phyloP scores from a whole-genome alignment of 768 basidiomycete genomes.

The Gyrodon lividus region DNA sequence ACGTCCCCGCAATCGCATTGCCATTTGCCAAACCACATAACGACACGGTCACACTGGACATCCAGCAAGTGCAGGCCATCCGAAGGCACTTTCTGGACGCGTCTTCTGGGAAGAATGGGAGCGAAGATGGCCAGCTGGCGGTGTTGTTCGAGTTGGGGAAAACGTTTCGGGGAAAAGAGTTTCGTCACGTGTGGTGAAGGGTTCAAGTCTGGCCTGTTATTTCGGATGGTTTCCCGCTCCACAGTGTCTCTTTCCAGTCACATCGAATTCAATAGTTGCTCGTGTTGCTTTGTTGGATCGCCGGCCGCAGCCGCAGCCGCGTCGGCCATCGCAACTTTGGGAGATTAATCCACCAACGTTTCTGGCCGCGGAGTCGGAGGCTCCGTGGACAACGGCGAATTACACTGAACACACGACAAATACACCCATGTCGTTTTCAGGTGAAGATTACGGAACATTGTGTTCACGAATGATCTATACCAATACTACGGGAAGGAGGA shows the following conservation, averaged over 20 bases:
- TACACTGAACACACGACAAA: too few species aligned
- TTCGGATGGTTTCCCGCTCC: not conserved
- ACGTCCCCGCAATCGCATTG: not conserved
- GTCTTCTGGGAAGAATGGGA: constrained; percentile 1
- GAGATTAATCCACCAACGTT: too few species aligned
- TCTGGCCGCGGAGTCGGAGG: too few species aligned
- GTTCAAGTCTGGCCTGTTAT: not conserved
- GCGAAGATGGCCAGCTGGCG: constrained; percentile 11
- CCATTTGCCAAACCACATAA: not conserved
- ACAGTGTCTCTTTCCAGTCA: too few species aligned
- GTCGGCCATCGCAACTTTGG: too few species aligned
- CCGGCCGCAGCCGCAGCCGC: too few species aligned
- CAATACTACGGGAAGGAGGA: not conserved
- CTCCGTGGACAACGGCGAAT: too few species aligned
- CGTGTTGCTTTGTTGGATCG: too few species aligned
- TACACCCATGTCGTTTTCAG: too few species aligned
- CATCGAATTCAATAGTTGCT: too few species aligned
- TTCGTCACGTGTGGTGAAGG: constrained; percentile 27
- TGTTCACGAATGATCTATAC: not conserved
- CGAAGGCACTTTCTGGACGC: constrained; percentile 14
- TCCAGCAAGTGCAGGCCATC: constrained; percentile 15
- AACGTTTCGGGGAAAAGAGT: constrained; percentile 19
- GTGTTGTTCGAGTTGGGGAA: constrained; percentile 22
- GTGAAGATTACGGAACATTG: too few species aligned
- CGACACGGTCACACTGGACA: constrained; percentile 15